phyloP scores from a whole-genome alignment of 2,329 filamentous ascomycete species.

The Aspergillus novoparasiticus region DNA sequence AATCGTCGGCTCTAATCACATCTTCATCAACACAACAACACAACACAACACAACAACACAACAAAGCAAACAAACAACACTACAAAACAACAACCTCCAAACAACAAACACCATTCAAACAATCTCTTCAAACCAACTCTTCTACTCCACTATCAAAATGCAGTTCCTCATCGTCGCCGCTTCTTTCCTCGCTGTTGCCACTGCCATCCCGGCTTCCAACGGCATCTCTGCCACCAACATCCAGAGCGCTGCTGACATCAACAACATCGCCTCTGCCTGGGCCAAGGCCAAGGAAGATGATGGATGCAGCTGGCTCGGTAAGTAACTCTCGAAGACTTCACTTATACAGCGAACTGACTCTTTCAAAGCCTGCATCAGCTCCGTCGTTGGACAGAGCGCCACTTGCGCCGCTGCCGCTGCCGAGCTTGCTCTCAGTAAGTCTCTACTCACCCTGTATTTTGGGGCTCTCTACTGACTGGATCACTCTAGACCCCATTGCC shows the following conservation, averaged over 20 bases:
- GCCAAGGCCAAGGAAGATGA: background rate
- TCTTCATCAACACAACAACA: background rate
- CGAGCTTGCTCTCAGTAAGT: background rate
- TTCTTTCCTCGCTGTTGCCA: background rate
- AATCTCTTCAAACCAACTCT: background rate
- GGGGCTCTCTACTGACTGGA: background rate
- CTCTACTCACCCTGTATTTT: background rate
- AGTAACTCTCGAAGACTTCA: background rate
- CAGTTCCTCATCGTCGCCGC: background rate
- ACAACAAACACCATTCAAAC: background rate
- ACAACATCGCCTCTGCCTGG: background rate
- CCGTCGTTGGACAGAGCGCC: background rate
- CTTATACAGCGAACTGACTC: background rate
- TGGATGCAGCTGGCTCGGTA: background rate
- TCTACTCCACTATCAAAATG: background rate
- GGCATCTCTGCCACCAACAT: background rate
- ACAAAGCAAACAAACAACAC: background rate
- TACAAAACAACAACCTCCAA: background rate
- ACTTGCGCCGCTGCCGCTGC: background rate
- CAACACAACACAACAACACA: background rate
- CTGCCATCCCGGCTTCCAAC: background rate
- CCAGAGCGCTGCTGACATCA: background rate
- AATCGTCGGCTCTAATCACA: background rate
- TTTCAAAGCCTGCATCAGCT: background rate
- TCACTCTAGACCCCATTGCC: background rate